Evolutionary conservation across 306 rosid genomes (phyloP).

Genomic region (Carpinus viminea): DNA sequence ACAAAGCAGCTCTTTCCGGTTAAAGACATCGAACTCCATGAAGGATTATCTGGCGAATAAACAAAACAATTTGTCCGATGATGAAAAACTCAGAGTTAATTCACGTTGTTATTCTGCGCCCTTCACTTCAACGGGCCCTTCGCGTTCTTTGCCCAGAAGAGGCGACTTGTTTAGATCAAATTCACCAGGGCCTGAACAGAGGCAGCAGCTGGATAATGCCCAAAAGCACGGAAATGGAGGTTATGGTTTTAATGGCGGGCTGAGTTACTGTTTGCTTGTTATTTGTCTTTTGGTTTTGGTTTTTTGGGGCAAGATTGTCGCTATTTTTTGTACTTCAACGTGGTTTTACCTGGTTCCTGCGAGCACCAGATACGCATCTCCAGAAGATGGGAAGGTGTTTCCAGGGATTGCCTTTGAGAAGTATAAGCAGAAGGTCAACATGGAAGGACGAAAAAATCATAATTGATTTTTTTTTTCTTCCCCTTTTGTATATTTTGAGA

Average conservation of each 20-base stretch:
- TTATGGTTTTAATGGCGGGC: neutral
- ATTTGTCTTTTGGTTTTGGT: constrained; percentile 31
- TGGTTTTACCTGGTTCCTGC: constrained; percentile 13
- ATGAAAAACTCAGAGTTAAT: neutral
- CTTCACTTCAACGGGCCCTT: neutral
- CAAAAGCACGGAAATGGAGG: neutral
- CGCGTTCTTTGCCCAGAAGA: neutral
- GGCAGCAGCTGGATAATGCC: neutral
- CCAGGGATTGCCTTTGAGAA: neutral
- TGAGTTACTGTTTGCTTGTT: constrained; percentile 13
- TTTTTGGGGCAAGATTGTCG: constrained; percentile 28
- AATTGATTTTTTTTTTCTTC: too few relatives aligned
- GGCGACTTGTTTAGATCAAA: constrained; percentile 1
- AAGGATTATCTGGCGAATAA: neutral
- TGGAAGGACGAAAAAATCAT: neutral
- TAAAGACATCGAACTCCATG: neutral
- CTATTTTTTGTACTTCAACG: constrained; percentile 21
- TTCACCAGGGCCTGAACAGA: neutral
- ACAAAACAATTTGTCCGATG: neutral
- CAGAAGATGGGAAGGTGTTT: neutral
- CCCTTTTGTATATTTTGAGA: too few relatives aligned
- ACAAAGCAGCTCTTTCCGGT: neutral
- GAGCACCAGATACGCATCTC: neutral
- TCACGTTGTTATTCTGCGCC: neutral
- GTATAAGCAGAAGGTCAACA: constrained; percentile 12